These are phyloP conservation scores for Pelargonium cotyledonis DNA, from an alignment of 441 rosid species.

Conservation along the genomic window DNA sequence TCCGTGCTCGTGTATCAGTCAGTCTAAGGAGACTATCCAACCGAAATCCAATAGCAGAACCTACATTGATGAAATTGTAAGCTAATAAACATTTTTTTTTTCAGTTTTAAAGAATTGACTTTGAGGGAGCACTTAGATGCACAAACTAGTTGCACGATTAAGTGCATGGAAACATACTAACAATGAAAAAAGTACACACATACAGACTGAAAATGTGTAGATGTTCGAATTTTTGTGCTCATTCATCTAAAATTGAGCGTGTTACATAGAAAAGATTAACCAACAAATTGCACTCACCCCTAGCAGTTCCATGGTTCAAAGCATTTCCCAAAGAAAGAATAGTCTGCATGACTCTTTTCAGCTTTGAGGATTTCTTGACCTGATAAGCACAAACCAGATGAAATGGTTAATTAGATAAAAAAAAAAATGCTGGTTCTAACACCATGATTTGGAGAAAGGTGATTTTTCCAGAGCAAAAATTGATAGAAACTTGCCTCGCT, in stretches of 20 bases:
- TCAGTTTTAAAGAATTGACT: neutral
- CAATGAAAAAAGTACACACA: too few species aligned
- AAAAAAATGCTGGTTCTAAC: neutral
- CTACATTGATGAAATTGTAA: conserved; percentile 31
- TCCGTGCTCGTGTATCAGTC: conserved; percentile 78
- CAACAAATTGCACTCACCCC: conserved; percentile 53
- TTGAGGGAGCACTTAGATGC: neutral
- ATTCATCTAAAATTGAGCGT: neutral
- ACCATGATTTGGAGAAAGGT: conserved; percentile 14
- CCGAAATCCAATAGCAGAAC: conserved; percentile 94
- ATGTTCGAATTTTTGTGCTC: neutral
- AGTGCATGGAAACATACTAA: too few species aligned
- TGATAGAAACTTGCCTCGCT: conserved; percentile 68
- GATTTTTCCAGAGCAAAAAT: neutral
- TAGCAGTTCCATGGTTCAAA: conserved; percentile 89
- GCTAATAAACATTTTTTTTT: neutral
- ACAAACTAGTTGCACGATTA: too few species aligned
- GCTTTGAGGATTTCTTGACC: conserved; percentile 66
- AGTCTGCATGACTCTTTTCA: conserved; percentile 83
- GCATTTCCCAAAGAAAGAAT: conserved; percentile 92
- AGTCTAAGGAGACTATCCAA: conserved; percentile 96
- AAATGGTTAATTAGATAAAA: neutral
- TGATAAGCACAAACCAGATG: conserved; percentile 29
- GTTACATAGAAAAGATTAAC: neutral
- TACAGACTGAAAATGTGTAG: too few species aligned